Evolutionary conservation across 257 asterid genomes (phyloP).

Genomic region (Penstemon barbatus): DNA sequence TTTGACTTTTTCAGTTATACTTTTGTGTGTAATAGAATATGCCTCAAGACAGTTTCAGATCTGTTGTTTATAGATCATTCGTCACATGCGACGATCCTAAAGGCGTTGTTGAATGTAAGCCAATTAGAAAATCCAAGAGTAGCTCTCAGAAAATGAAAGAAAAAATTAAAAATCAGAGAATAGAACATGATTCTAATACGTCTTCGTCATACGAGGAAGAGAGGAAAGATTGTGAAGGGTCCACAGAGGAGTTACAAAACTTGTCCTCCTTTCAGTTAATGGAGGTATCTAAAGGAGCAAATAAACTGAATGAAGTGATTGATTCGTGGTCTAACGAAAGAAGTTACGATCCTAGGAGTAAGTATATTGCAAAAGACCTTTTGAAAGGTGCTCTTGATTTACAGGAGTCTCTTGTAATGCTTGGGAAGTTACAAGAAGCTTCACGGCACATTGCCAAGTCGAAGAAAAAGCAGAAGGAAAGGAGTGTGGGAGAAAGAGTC

Average conservation of each 20-base stretch:
- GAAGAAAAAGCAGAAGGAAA: constrained; percentile 45
- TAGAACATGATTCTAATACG: constrained; percentile 28
- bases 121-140: constrained; percentile 49
- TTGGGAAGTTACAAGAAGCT: constrained; percentile 63
- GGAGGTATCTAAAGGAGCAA: constrained; percentile 65
- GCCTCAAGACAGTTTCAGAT: constrained; percentile 65
- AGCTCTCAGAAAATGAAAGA: constrained; percentile 34
- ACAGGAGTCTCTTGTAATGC: constrained; percentile 60
- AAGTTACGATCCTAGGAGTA: constrained; percentile 38
- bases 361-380: constrained; percentile 51
- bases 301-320: constrained; percentile 46
- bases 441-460: constrained; percentile 40
- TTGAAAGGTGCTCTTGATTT: constrained; percentile 68
- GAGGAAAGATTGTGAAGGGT: constrained; percentile 24
- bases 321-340: constrained; percentile 43
- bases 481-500: constrained; percentile 26
- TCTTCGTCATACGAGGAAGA: constrained; percentile 30
- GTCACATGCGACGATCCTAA: constrained; percentile 72
- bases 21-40: constrained; percentile 42
- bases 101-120: constrained; percentile 65
- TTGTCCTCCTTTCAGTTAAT: constrained; percentile 51
- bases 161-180: constrained; percentile 18
- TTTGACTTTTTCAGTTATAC: constrained; percentile 37
- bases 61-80: constrained; percentile 63
- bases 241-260: constrained; percentile 36